Evolutionary conservation across 371 early-diverging fungal genomes (phyloP).

Genomic region (Actinomucor elegans): DNA sequence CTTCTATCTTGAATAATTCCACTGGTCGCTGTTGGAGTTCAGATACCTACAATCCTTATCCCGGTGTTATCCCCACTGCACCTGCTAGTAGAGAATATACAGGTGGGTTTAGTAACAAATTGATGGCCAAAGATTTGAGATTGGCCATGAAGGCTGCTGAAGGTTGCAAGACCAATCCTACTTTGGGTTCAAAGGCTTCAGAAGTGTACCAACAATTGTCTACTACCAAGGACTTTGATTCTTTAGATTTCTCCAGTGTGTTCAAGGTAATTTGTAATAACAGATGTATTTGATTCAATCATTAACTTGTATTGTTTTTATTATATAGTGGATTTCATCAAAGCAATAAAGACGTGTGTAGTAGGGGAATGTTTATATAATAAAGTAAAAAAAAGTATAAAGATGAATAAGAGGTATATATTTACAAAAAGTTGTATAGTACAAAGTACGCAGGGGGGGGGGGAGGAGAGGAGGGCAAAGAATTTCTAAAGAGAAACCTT

Average conservation of each 20-base stretch:
- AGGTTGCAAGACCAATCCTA: constrained; percentile 66
- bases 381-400: too few relatives aligned
- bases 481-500: too few relatives aligned
- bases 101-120: constrained; percentile 86
- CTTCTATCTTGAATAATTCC: constrained; percentile 85
- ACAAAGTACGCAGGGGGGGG: too few relatives aligned
- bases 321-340: too few relatives aligned
- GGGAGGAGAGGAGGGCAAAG: too few relatives aligned
- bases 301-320: too few relatives aligned
- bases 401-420: too few relatives aligned
- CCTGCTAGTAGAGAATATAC: constrained; percentile 85
- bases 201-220: constrained; percentile 78
- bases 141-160: constrained; percentile 89
- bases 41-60: constrained; percentile 93
- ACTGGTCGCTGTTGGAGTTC: constrained; percentile 90
- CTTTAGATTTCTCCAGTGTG: constrained; percentile 76
- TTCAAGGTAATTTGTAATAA: constrained; percentile 54
- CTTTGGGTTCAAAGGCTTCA: constrained; percentile 75
- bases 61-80: constrained; percentile 79
- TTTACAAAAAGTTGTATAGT: too few relatives aligned
- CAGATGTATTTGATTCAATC: too few relatives aligned
- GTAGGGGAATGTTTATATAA: too few relatives aligned
- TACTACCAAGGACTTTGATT: constrained; percentile 53
- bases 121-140: constrained; percentile 95
- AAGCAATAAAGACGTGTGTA: too few relatives aligned